Conservation (phyloP, 352 stramenopile genomes). For the Globisporangium paroecandrum region DNA sequence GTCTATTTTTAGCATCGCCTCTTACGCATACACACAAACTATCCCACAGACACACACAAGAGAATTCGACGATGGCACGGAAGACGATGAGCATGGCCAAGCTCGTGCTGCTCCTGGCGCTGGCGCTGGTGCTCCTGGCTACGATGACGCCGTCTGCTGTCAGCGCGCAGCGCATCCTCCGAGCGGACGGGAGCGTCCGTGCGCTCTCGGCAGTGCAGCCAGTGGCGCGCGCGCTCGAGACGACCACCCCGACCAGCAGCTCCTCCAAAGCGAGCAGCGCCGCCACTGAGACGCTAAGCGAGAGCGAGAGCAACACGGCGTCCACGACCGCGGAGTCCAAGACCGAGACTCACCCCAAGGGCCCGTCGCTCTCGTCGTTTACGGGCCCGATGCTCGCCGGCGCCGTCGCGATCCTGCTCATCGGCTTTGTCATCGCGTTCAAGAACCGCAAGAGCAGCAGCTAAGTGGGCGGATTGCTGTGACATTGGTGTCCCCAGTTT, state of each 20-base stretch:
- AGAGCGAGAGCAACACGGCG: slow-evolving; percentile 3
- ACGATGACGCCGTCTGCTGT: neutral
- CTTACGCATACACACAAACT: neutral
- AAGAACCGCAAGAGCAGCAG: slow-evolving; percentile 26
- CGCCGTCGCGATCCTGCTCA: slow-evolving; percentile 50
- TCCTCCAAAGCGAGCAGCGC: neutral
- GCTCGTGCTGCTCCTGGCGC: neutral
- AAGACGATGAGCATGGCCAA: neutral
- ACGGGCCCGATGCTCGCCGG: slow-evolving; percentile 39
- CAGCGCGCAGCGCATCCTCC: neutral
- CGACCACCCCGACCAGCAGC: neutral
- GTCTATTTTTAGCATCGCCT: neutral
- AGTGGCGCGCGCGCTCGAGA: neutral
- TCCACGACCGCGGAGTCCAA: slow-evolving; percentile 2
- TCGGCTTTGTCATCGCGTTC: slow-evolving; percentile 56
- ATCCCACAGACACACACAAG: neutral
- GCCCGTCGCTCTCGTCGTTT: slow-evolving; percentile 31
- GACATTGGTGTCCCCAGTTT: neutral
- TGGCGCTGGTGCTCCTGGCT: neutral
- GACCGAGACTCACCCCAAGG: slow-evolving; percentile 13
- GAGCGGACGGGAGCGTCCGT: neutral
- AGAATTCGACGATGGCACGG: neutral
- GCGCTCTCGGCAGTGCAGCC: neutral
- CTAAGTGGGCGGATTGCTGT: neutral
- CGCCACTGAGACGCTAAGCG: neutral